Conservation (phyloP, 1,284 basidiomycete species). For the Anthracocystis setariae region DNA sequence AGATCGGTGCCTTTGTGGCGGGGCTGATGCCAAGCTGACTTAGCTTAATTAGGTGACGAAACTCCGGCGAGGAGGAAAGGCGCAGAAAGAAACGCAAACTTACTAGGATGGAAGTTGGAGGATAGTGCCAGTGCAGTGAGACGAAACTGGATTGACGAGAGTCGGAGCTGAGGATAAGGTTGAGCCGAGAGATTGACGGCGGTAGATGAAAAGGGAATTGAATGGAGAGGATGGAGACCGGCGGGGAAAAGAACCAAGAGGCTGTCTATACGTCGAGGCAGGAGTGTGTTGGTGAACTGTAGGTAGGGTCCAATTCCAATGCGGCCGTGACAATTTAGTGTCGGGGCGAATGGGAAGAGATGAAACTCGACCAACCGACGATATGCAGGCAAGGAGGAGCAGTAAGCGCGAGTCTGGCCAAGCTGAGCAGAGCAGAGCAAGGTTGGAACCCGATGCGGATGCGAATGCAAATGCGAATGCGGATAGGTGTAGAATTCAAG, state of each 20-base stretch:
- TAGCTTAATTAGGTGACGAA: background rate
- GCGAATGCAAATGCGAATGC: slow-evolving; percentile 35
- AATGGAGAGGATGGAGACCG: slow-evolving; percentile 1
- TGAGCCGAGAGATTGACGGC: slow-evolving; percentile 8
- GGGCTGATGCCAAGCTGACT: background rate
- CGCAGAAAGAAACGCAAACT: too few relatives aligned
- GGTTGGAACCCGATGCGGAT: slow-evolving; percentile 30
- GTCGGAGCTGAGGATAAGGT: slow-evolving; percentile 39
- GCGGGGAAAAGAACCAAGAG: background rate
- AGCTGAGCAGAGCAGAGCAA: background rate
- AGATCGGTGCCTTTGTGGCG: background rate
- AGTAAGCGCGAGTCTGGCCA: background rate
- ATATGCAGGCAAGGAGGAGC: background rate
- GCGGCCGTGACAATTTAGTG: slow-evolving; percentile 8
- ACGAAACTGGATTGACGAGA: slow-evolving; percentile 15
- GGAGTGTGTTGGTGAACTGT: background rate
- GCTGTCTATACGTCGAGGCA: background rate
- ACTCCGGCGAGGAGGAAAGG: background rate
- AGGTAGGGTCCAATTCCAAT: slow-evolving; percentile 23
- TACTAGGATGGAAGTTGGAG: too few relatives aligned
- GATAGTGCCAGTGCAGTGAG: too few relatives aligned
- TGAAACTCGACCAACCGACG: too few relatives aligned
- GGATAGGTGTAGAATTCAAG: background rate
- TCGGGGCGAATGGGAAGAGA: too few relatives aligned
- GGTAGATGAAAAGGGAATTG: slow-evolving; percentile 6